phyloP scores from a whole-genome alignment of 2,329 filamentous ascomycete species.

The Penicillium freii region DNA sequence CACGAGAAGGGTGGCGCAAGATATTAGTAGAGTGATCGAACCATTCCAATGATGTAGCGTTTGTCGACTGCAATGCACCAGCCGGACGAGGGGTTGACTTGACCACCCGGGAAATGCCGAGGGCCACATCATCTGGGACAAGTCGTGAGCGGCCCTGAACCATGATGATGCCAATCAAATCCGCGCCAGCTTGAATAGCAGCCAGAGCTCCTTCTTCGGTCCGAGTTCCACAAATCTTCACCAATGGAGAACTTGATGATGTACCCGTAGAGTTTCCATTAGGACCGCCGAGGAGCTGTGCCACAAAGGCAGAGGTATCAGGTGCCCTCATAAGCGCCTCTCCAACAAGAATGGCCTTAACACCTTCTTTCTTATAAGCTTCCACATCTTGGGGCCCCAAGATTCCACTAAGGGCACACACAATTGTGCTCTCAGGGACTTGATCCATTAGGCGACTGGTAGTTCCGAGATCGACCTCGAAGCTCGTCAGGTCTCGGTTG shows the following conservation, averaged over 20 bases:
- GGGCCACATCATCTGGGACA: constrained; percentile 73
- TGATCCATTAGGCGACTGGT: constrained; percentile 84
- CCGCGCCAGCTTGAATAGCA: constrained; percentile 82
- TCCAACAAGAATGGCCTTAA: constrained; percentile 89
- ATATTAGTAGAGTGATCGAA: constrained; percentile 60
- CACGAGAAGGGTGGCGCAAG: constrained; percentile 56
- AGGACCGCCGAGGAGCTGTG: constrained; percentile 68
- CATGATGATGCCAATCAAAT: constrained; percentile 89
- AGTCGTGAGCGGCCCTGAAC: constrained; percentile 77
- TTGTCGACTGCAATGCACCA: constrained; percentile 18
- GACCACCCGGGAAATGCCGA: constrained; percentile 75
- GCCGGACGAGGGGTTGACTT: constrained; percentile 50
- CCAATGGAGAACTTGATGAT: constrained; percentile 54
- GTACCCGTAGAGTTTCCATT: constrained; percentile 21
- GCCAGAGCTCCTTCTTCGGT: constrained; percentile 74
- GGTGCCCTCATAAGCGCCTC: constrained; percentile 93
- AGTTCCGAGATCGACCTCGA: constrained; percentile 92
- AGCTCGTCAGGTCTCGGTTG: constrained; percentile 93
- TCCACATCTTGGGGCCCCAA: constrained; percentile 83
- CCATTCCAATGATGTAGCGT: constrained; percentile 56
- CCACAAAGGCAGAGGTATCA: constrained; percentile 79
- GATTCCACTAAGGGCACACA: constrained; percentile 94
- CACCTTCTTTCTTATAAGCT: constrained; percentile 82
- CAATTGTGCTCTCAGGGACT: constrained; percentile 79
- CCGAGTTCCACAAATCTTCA: constrained; percentile 94